Base-by-base conservation (phyloP, 768 basidiomycete genomes). In the Rhodotorula sphaerocarpa region DNA sequence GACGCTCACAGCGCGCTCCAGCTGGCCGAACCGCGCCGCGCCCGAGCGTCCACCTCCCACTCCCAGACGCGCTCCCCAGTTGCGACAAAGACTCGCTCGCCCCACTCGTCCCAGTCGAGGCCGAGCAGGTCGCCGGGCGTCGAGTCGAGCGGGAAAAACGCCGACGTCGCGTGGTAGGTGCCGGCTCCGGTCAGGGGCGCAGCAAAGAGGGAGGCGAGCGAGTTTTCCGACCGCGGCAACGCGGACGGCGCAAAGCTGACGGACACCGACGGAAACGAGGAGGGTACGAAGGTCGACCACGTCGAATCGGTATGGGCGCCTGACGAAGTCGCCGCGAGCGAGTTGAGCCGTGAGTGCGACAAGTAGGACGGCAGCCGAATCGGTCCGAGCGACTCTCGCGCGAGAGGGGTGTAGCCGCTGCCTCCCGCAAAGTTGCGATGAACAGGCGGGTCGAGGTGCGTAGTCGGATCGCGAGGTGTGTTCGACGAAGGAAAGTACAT, bases 81-180 rank as follows among this genome's bases (percentile, higher is more conserved):
- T 9, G 61, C 61, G 30, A 67, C 66, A 20, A 63, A 28, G 23
- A 67, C 5, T 18, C 61, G 36, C 43, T 60, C 62, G 12, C 61
- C 66, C 28, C 23, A 48, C 57, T 63, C 66, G 53, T 60, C 66
- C 61, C 61, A 67, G 31, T 57, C 59, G 16, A 67, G n/a, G 10
- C 66, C 66, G 21, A 67, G 45, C 33, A 67, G 20, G 39, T 67
- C 66, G 1, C 33, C 42, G 20, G 57, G 57, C 5, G 54, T 47
- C 11, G 50, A n/a, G 28, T 67, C 61, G 39, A 50, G 42, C 20
- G 66, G 66, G 52, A 67, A 67, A 54, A 57, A 59, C 10, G 51
- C 33, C 15, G 42, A 34, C 23, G 55, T 43, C 14, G 50, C 14
- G 31, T 44, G 46, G 41, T 61, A 57, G 2, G 51, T 27, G 16